These are phyloP conservation scores for Aspergillus novoparasiticus DNA, from an alignment of 2,329 filamentous ascomycete species.

Conservation along the genomic window DNA sequence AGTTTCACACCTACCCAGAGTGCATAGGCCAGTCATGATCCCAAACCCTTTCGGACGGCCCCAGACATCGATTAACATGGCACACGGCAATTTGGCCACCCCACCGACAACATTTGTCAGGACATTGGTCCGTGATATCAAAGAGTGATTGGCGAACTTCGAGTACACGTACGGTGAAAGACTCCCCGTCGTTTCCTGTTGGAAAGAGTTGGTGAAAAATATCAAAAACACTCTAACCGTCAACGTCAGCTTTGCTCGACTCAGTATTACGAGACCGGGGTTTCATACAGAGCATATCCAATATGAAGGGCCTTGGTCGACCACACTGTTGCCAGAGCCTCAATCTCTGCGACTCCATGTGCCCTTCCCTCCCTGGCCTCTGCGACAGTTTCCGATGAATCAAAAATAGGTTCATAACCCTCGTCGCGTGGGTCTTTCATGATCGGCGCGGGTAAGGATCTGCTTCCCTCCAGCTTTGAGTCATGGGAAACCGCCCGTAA, in stretches of 20 bases:
- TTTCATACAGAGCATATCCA: conserved; percentile 9
- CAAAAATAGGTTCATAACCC: conserved; percentile 7
- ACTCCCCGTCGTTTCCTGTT: conserved; percentile 3
- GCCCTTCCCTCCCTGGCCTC: background rate
- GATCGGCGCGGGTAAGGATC: background rate
- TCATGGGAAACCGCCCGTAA: conserved; percentile 2
- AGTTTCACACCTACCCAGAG: background rate
- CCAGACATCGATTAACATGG: conserved; percentile 65
- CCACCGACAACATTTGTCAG: conserved; percentile 59
- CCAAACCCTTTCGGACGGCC: conserved; percentile 61
- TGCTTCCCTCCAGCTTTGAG: background rate
- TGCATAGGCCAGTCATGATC: conserved; percentile 6
- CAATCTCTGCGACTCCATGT: conserved; percentile 12
- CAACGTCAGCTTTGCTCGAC: background rate
- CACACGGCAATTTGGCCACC: conserved; percentile 60
- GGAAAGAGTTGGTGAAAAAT: conserved; percentile 15
- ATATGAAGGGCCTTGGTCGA: conserved; percentile 7
- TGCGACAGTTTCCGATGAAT: background rate
- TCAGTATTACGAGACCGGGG: background rate
- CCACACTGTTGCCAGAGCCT: conserved; percentile 11
- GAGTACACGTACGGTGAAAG: conserved; percentile 15
- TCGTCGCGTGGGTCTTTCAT: conserved; percentile 6
- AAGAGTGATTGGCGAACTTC: conserved; percentile 11
- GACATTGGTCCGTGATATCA: conserved; percentile 43
- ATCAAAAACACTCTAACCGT: conserved; percentile 11